A percentile compares a stretch with the other conserved stretches of the same genome.
Conservation (phyloP, 2,329 filamentous ascomycete genomes). For the Diaporthe ilicicola region DNA sequence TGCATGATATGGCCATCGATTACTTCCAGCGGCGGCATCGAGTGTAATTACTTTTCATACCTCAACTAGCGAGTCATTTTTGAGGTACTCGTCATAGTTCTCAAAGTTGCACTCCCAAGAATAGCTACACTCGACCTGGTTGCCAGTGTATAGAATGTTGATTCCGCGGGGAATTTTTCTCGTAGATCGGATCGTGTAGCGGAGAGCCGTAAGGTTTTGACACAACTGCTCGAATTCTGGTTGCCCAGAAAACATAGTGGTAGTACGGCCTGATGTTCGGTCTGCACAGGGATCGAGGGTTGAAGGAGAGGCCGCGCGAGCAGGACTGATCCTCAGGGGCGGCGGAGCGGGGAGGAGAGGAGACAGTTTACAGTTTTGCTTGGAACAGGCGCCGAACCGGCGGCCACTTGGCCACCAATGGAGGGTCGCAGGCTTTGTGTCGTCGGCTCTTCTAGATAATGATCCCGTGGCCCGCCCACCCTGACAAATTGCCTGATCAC, state of each 20-base stretch:
- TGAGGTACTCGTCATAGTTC: not conserved
- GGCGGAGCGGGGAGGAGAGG: conserved; percentile 5
- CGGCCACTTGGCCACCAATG: not conserved
- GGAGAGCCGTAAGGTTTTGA: not conserved
- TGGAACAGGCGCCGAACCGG: not conserved
- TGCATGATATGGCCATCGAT: too few relatives aligned
- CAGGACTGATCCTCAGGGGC: not conserved
- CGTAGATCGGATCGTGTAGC: not conserved
- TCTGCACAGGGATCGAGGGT: not conserved
- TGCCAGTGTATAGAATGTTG: not conserved
- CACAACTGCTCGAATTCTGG: not conserved
- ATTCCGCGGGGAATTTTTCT: not conserved
- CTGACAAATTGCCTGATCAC: conserved; percentile 1
- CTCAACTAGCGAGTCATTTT: too few relatives aligned
- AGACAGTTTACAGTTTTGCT: not conserved
- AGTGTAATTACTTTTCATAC: too few relatives aligned
- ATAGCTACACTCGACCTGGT: not conserved
- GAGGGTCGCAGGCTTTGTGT: not conserved
- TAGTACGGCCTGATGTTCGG: too few relatives aligned
- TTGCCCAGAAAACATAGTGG: not conserved
- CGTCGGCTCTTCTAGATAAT: not conserved
- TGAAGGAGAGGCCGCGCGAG: not conserved
- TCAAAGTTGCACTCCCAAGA: too few relatives aligned
- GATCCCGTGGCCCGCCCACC: not conserved
- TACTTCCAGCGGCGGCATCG: too few relatives aligned